Percentiles rank a stretch among this genome's conserved stretches.
These are phyloP conservation scores for Imleria badia DNA, from an alignment of 768 basidiomycete species.

Conservation along the genomic window DNA sequence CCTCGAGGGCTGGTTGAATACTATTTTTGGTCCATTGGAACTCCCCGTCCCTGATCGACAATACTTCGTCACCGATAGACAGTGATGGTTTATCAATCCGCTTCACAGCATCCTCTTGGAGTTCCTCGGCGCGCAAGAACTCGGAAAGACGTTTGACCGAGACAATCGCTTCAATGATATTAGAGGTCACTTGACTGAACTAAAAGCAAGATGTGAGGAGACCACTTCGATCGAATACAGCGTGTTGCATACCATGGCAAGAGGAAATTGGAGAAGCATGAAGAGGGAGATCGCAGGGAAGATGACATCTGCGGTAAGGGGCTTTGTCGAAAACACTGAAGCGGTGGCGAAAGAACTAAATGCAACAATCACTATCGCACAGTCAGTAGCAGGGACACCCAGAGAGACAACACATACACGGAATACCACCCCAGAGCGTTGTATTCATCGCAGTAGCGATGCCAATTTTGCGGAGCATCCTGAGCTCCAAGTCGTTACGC, in stretches of 20 bases:
- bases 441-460: slow-evolving; percentile 63
- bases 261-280: slow-evolving; percentile 83
- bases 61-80: slow-evolving; percentile 61
- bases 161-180: slow-evolving; percentile 83
- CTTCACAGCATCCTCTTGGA: slow-evolving; percentile 75
- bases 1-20: slow-evolving; percentile 65
- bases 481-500: slow-evolving; percentile 79
- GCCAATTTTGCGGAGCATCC: slow-evolving; percentile 81
- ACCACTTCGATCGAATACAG: neutral
- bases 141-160: slow-evolving; percentile 74
- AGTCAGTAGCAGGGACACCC: neutral
- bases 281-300: slow-evolving; percentile 94
- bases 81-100: slow-evolving; percentile 44
- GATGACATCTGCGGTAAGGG: slow-evolving; percentile 86
- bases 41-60: slow-evolving; percentile 72
- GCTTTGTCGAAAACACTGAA: slow-evolving; percentile 57
- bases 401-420: slow-evolving; percentile 33
- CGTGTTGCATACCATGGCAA: slow-evolving; percentile 67
- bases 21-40: slow-evolving; percentile 73
- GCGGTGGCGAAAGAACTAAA: slow-evolving; percentile 82
- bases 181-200: slow-evolving; percentile 73
- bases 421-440: slow-evolving; percentile 69
- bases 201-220: slow-evolving; percentile 24
- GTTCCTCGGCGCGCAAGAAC: slow-evolving; percentile 77
- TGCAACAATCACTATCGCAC: slow-evolving; percentile 58